Evolutionary conservation across 257 asterid genomes (phyloP), one percentile per base, ranked within the genome.

Genomic region (Rehmannia glutinosa): DNA sequence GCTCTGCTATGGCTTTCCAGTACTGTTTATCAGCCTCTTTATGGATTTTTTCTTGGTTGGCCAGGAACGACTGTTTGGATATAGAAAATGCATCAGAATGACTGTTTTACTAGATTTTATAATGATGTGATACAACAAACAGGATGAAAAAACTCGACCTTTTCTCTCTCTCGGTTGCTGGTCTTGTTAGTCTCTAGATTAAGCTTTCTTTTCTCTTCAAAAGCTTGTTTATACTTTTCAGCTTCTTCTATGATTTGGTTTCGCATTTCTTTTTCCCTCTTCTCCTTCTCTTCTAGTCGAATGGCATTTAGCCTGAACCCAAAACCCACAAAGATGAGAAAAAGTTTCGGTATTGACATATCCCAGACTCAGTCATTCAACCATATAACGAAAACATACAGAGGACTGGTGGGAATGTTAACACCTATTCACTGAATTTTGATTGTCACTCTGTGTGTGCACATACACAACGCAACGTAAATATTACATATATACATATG

Each of bases 201-300:
- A 20, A 86, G 84, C 77, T 77, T 82, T 71, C 92, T 81, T 83
- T 90, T 90, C 83, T 88, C 99, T 43, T 88, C 82, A 72, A 93
- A 93, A 41, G 92, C 87, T 72, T 69, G 75, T 80, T 84, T 88
- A 55, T 60, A 93, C 69, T 70, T 92, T 62, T 93, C 96, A 50
- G 92, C 99, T 76, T 93, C 97, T 70, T 80, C 92, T 64, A 88
- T 62, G 76, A 93, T 93, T 81, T 82, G 92, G 92, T 57, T 83
- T 41, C 97, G 83, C 80, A 78, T 33, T 75, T 86, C 91, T 68
- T 88, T 90, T 78, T 93, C 99, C 81, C 21, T 69, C 84, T 86
- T 90, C 83, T 93, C 99, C 82, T 93, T 93, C 91, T 90, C 99
- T 81, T 88, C 99, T 51, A 90, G 95, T 23, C 96, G 83, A 73